Conservation (phyloP, 495 filamentous ascomycete genomes). For the Aspergillus steynii region DNA sequence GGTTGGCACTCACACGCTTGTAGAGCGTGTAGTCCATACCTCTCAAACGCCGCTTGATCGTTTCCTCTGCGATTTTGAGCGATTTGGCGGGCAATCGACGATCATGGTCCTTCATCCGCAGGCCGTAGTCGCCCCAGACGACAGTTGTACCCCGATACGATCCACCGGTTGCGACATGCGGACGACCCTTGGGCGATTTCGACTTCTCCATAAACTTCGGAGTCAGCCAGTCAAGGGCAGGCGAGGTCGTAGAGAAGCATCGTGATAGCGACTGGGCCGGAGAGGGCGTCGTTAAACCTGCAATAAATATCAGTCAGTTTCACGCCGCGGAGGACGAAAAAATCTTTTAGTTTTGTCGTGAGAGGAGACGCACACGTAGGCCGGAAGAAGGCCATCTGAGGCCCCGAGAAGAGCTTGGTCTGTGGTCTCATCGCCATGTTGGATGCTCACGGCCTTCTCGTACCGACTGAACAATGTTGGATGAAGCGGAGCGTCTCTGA, state of each 20-base stretch:
- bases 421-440: slow-evolving; percentile 38
- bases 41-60: slow-evolving; percentile 82
- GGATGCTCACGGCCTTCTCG: slow-evolving; percentile 11
- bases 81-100: slow-evolving; percentile 84
- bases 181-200: slow-evolving; percentile 88
- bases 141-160: slow-evolving; percentile 91
- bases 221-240: slow-evolving; percentile 71
- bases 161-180: slow-evolving; percentile 86
- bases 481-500: slow-evolving; percentile 20
- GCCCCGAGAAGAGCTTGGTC: slow-evolving; percentile 39
- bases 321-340: not conserved
- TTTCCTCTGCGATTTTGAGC: slow-evolving; percentile 85
- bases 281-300: slow-evolving; percentile 34
- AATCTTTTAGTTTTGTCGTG: slow-evolving; percentile 2
- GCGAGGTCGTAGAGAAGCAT: slow-evolving; percentile 73
- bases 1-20: slow-evolving; percentile 84
- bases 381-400: slow-evolving; percentile 38
- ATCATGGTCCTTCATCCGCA: slow-evolving; percentile 93
- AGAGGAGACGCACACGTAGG: slow-evolving; percentile 33
- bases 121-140: slow-evolving; percentile 92
- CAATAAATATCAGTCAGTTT: slow-evolving; percentile 24
- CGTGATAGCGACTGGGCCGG: slow-evolving; percentile 45
- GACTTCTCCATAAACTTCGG: slow-evolving; percentile 71
- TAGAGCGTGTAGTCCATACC: slow-evolving; percentile 92
- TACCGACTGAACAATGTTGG: slow-evolving; percentile 12